These are phyloP conservation scores for Spizellomyces punctatus DNA, from an alignment of 192 early-diverging fungal genomes.

Conservation along the genomic window DNA sequence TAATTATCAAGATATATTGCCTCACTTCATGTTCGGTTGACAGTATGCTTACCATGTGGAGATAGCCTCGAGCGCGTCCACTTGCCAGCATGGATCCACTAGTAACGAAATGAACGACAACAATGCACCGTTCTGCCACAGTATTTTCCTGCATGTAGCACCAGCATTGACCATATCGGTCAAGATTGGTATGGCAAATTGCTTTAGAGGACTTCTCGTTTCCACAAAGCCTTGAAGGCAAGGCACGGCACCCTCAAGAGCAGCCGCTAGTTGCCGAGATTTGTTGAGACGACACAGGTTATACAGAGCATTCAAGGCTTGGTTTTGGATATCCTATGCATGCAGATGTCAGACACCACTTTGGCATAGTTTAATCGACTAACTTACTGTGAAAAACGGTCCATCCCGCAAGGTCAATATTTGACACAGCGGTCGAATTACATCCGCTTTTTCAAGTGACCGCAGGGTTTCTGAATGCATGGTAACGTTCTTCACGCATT, in stretches of 20 bases:
- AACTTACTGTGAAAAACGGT: slow-evolving; percentile 20
- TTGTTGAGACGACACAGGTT: slow-evolving; percentile 65
- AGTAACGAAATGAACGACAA: slow-evolving; percentile 52
- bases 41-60: slow-evolving; percentile 48
- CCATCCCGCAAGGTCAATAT: slow-evolving; percentile 37
- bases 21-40: too few relatives aligned
- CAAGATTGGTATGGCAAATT: slow-evolving; percentile 64
- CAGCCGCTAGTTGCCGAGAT: slow-evolving; percentile 57
- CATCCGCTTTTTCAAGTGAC: slow-evolving; percentile 46
- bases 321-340: slow-evolving; percentile 57
- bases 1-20: too few relatives aligned
- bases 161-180: slow-evolving; percentile 64
- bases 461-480: slow-evolving; percentile 61
- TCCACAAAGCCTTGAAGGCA: slow-evolving; percentile 51
- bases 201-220: slow-evolving; percentile 52
- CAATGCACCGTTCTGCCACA: slow-evolving; percentile 50
- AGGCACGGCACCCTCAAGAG: slow-evolving; percentile 58
- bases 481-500: slow-evolving; percentile 65
- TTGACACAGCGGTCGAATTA: slow-evolving; percentile 51
- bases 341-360: background rate
- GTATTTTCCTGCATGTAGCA: slow-evolving; percentile 42
- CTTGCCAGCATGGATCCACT: slow-evolving; percentile 59
- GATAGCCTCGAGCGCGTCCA: slow-evolving; percentile 63
- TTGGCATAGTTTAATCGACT: background rate
- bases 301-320: slow-evolving; percentile 59